A percentile compares a stretch with the other conserved stretches of the same genome.
These are phyloP conservation scores for Ophiognomonia clavigignenti-juglandacearum DNA, from an alignment of 2,329 filamentous ascomycete genomes.

Conservation along the genomic window DNA sequence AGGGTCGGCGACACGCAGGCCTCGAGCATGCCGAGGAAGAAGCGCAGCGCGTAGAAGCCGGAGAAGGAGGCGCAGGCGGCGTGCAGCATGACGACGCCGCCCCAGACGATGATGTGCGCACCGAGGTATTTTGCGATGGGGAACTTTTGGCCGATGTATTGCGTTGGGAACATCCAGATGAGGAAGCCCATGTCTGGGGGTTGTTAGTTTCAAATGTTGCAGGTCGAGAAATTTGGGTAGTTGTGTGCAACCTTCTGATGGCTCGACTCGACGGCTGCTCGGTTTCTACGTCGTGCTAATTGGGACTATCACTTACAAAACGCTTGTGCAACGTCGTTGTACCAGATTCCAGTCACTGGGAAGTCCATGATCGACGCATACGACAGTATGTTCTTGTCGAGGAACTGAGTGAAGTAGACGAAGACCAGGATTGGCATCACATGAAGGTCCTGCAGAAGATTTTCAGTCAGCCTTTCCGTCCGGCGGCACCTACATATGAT, in stretches of 20 bases:
- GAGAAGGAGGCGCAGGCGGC: slow-evolving; percentile 19
- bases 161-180: slow-evolving; percentile 23
- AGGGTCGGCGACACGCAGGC: slow-evolving; percentile 22
- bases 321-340: slow-evolving; percentile 17
- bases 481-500: background rate
- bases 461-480: slow-evolving; percentile 10
- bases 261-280: too few relatives aligned
- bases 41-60: slow-evolving; percentile 19
- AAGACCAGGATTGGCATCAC: slow-evolving; percentile 17
- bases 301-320: background rate
- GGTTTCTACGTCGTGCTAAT: too few relatives aligned
- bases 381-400: slow-evolving; percentile 17
- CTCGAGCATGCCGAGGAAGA: slow-evolving; percentile 22
- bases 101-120: slow-evolving; percentile 35
- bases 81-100: slow-evolving; percentile 24
- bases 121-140: slow-evolving; percentile 32
- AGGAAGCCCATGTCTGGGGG: slow-evolving; percentile 6
- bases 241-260: too few relatives aligned
- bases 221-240: too few relatives aligned
- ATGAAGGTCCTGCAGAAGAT: slow-evolving; percentile 12
- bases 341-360: slow-evolving; percentile 13
- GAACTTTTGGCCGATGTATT: slow-evolving; percentile 26
- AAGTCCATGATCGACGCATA: slow-evolving; percentile 18
- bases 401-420: slow-evolving; percentile 16
- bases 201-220: too few relatives aligned